phyloP scores from a whole-genome alignment of 306 rosid genomes.

The Chamaecrista fasciculata region DNA sequence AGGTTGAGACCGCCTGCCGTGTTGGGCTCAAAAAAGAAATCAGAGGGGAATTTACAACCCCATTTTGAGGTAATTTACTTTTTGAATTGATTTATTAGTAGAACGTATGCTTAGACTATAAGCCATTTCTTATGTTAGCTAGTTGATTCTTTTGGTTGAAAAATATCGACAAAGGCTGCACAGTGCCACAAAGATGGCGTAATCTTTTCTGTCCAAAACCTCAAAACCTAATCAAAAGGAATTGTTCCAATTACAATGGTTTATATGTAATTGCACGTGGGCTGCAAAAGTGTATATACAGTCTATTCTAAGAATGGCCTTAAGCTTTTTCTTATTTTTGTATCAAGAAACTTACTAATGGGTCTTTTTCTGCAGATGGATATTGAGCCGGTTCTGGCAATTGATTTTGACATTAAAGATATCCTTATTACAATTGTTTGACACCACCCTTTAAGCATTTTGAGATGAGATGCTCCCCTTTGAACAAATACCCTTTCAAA shows the following conservation, averaged over 20 bases:
- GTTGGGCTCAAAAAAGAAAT: slow-evolving; percentile 49
- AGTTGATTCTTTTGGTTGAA: background rate
- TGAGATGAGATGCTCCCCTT: background rate
- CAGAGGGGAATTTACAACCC: slow-evolving; percentile 49
- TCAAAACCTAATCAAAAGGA: background rate
- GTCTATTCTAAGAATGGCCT: background rate
- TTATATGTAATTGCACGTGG: background rate
- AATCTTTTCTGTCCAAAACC: background rate
- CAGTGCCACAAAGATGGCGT: background rate
- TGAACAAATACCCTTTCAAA: background rate
- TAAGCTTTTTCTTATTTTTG: background rate
- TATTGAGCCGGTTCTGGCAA: slow-evolving; percentile 75
- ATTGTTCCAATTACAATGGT: background rate
- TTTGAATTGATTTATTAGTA: slow-evolving; percentile 12
- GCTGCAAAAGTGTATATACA: slow-evolving; percentile 16
- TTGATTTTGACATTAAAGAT: slow-evolving; percentile 87
- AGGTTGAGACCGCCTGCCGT: slow-evolving; percentile 60
- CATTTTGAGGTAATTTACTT: slow-evolving; percentile 50
- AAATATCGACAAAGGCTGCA: background rate
- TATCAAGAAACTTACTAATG: slow-evolving; percentile 20
- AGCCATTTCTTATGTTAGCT: background rate
- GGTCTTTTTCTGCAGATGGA: slow-evolving; percentile 58
- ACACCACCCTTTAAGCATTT: background rate
- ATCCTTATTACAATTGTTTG: slow-evolving; percentile 53
- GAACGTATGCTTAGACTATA: slow-evolving; percentile 14